Base-by-base conservation (phyloP, 768 basidiomycete species). In the Cyclocybe aegerita region DNA sequence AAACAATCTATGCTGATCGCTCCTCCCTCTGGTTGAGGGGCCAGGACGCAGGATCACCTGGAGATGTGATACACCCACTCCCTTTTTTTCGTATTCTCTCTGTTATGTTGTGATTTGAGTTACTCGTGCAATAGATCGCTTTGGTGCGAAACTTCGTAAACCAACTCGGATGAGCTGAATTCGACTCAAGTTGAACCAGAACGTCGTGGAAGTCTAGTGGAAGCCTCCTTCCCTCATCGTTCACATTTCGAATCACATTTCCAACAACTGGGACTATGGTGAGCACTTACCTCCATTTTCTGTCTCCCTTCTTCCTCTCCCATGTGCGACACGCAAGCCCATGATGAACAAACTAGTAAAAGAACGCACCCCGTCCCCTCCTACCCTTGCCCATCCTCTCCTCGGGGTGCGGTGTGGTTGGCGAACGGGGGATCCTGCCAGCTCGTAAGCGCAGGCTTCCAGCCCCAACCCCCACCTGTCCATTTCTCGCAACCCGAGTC, bases 1-100 rank as follows among this genome's bases (percentile, higher is more conserved):
- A 92, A 91, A 92, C 90, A 90, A 79, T 91, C 88, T 85, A 80
- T 83, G 89, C 90, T 83, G 90, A 89, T 79, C 74, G 88, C 80
- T 83, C 75, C 79, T 92, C 90, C 90, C 90, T 64, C 68, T 80
- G 90, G 90, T 92, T 69, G 90, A 92, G 90, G 81, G 78, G 86
- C 71, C 16, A 89, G 85, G 90, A 92, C 74, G 90, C 89, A 78
- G 83, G 90, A 92, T 86, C 85, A 92, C 90, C 90, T 91, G 86
- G 88, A 80, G 86, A 67, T 73, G 68, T 82, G 74, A 78, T 68
- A 88, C 83, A 90, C 74, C 57, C 48, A 54, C 54, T 48, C 44
- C 45, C 41, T 49, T 48, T 43, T 54, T 54, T 53, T 57, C 16
- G 48, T 47, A 32, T 50, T 39, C 36, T 48, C 9, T 35, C 29